Evolutionary conservation across 2,329 filamentous ascomycete genomes (phyloP).

Genomic region (Triangularia verruculosa): DNA sequence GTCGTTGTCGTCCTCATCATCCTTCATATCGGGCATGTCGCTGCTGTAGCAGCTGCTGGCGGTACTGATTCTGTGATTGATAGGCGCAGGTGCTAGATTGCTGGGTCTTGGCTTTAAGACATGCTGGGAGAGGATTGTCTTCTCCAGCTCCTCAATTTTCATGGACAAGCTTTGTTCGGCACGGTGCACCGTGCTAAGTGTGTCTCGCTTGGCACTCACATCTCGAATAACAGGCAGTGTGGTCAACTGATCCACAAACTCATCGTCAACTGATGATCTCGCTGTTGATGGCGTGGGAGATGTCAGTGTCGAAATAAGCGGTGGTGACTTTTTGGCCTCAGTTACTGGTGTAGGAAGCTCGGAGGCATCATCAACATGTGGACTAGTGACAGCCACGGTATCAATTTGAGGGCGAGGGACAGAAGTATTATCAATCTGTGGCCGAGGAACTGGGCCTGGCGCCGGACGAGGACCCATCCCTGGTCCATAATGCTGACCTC

Average conservation of each 20-base stretch:
- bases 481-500: neutral
- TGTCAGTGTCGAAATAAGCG: conserved; percentile 35
- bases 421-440: neutral
- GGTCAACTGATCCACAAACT: conserved; percentile 26
- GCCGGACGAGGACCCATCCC: neutral
- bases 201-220: conserved; percentile 50
- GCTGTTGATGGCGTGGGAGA: conserved; percentile 43
- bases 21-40: neutral
- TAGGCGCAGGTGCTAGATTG: neutral
- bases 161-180: conserved; percentile 48
- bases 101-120: conserved; percentile 11
- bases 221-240: conserved; percentile 44
- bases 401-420: neutral
- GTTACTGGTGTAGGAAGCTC: conserved; percentile 7
- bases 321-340: conserved; percentile 28
- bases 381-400: neutral
- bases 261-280: conserved; percentile 38
- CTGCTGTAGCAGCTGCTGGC: conserved; percentile 28
- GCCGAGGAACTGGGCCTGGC: neutral
- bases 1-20: conserved; percentile 23
- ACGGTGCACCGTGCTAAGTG: conserved; percentile 44
- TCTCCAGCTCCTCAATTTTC: conserved; percentile 43
- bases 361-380: conserved; percentile 2
- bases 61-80: conserved; percentile 18
- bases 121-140: conserved; percentile 33